These are phyloP conservation scores for Lactifluus piperatus DNA, from an alignment of 768 basidiomycete genomes.

Conservation along the genomic window DNA sequence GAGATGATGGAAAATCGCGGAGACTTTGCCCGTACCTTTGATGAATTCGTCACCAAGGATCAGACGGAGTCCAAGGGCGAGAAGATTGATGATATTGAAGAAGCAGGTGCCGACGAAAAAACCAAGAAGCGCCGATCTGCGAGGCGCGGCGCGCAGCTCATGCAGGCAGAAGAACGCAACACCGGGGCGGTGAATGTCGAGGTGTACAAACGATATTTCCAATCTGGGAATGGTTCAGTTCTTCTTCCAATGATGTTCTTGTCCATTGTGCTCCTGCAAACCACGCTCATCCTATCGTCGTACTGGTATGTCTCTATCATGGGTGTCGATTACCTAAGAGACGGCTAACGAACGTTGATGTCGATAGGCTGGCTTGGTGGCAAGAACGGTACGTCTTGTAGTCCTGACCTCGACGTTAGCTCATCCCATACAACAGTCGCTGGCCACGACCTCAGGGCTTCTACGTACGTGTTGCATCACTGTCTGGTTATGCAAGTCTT, in stretches of 20 bases:
- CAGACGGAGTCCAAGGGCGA: conserved; percentile 40
- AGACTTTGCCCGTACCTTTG: conserved; percentile 41
- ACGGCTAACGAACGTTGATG: not conserved
- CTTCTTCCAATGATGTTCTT: conserved; percentile 58
- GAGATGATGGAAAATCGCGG: conserved; percentile 58
- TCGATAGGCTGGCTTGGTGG: conserved; percentile 73
- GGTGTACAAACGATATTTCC: conserved; percentile 54
- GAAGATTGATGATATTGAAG: conserved; percentile 32
- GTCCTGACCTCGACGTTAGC: not conserved
- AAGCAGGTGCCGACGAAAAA: conserved; percentile 29
- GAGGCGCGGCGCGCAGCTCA: conserved; percentile 44
- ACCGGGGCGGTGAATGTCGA: conserved; percentile 54
- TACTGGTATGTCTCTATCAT: conserved; percentile 50
- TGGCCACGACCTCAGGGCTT: conserved; percentile 56
- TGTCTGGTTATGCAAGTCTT: not conserved
- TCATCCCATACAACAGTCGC: conserved; percentile 30
- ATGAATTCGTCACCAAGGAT: conserved; percentile 58
- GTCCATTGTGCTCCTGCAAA: conserved; percentile 60
- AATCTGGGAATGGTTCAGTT: conserved; percentile 57
- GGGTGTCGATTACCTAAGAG: conserved; percentile 1
- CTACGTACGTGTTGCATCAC: conserved; percentile 45
- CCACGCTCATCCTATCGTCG: conserved; percentile 56
- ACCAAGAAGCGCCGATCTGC: conserved; percentile 31
- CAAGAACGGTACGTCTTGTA: conserved; percentile 45
- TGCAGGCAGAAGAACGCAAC: conserved; percentile 81